These are phyloP conservation scores for Russula lepida DNA, from an alignment of 768 basidiomycete species.

Conservation along the genomic window DNA sequence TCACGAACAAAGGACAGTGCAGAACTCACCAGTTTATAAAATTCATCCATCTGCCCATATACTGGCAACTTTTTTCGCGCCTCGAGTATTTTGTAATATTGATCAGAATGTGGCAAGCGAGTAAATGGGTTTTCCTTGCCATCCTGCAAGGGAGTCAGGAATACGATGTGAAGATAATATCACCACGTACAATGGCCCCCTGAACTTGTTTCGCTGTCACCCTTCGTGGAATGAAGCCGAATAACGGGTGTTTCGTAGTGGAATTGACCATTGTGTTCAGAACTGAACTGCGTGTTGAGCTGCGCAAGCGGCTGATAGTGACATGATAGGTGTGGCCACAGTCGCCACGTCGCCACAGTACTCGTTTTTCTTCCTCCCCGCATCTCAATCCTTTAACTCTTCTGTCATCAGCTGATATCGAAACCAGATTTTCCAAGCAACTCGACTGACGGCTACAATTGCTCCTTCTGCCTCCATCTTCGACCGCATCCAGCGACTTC, in stretches of 20 bases:
- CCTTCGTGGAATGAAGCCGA: slow-evolving; percentile 39
- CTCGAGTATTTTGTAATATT: slow-evolving; percentile 83
- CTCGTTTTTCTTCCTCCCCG: too few relatives aligned
- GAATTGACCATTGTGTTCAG: not conserved
- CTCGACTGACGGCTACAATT: too few relatives aligned
- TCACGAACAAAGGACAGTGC: slow-evolving; percentile 6
- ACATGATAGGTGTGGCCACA: too few relatives aligned
- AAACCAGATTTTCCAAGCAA: too few relatives aligned
- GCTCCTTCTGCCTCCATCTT: too few relatives aligned
- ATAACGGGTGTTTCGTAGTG: slow-evolving; percentile 29
- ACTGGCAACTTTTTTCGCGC: slow-evolving; percentile 85
- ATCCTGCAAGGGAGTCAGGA: slow-evolving; percentile 40
- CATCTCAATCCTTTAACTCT: too few relatives aligned
- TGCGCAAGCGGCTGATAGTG: too few relatives aligned
- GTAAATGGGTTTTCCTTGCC: slow-evolving; percentile 86
- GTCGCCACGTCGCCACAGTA: too few relatives aligned
- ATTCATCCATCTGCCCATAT: slow-evolving; percentile 86
- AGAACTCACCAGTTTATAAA: slow-evolving; percentile 72
- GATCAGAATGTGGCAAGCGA: slow-evolving; percentile 58
- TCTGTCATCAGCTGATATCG: too few relatives aligned
- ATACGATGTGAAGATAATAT: not conserved
- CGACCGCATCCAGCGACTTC: too few relatives aligned
- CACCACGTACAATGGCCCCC: slow-evolving; percentile 33
- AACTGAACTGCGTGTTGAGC: not conserved
- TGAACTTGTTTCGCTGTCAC: slow-evolving; percentile 35